Base-by-base conservation (phyloP, 1,139 yeast species). In the Candida sp. region DNA sequence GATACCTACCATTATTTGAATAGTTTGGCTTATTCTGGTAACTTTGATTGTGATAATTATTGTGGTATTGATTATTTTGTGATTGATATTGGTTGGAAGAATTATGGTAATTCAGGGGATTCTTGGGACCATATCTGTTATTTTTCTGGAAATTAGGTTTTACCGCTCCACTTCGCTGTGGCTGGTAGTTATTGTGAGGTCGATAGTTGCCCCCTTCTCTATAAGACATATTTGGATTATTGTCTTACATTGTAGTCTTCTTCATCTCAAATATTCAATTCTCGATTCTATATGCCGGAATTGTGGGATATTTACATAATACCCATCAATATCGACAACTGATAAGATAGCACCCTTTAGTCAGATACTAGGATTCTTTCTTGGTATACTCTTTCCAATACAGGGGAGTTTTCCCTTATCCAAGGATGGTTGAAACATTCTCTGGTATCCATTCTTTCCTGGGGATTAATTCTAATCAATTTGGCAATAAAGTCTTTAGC, bases 401-500 rank as follows among this genome's bases (percentile, higher is more conserved):
- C 48, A n/a, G 30, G 36, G 21, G 40, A 36, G 38, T 55, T 54
- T 21, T 36, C 35, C 19, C 35, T 60, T 15, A 82, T 66, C 85
- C 87, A 81, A 0, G 53, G 51, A 52, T 79, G 82, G 6, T 47
- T 38, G 33, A 59, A 52, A 36, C 61, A 53, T 5, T 64, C 67
- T 0, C 49, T 45, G 21, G 73, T 66, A 29, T 47, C 40, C 44
- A 64, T 55, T 39, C 87, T 57, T 12, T 60, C 49, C 0, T 41
- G 45, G 1, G 72, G 71, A 47, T 77, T 63, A 2, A 70, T 67
- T 30, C 61, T n/a, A 50, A 82, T 52, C 22, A 81, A 60, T 2
- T 55, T 49, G 19, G 53, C 49, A 2, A 81, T 72, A 50, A 81
- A 78, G 15, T 61, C 60, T 50, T 73, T 73, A 0, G 81, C 82